Conservation (phyloP, 1,139 yeast species). For the Wickerhamomyces sp. region DNA sequence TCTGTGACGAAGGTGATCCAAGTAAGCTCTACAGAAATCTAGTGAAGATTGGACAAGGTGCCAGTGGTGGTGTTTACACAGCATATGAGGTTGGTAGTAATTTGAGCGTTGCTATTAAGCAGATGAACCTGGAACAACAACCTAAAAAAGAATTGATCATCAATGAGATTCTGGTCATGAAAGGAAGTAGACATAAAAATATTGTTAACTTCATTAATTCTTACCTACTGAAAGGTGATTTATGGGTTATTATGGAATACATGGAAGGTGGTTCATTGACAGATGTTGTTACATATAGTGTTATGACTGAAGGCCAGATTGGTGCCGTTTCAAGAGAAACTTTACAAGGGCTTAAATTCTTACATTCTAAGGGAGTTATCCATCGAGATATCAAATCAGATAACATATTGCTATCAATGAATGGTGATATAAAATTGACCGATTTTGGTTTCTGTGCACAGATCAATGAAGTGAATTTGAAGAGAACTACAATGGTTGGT, state of each 20-base stretch:
- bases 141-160: constrained; percentile 94
- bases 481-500: constrained; percentile 98
- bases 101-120: constrained; percentile 84
- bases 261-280: constrained; percentile 98
- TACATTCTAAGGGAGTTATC: constrained; percentile 91
- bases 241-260: constrained; percentile 97
- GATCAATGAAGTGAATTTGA: constrained; percentile 76
- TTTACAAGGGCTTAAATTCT: constrained; percentile 73
- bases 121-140: constrained; percentile 88
- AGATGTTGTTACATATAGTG: constrained; percentile 91
- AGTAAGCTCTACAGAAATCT: constrained; percentile 61
- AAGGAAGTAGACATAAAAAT: constrained; percentile 82
- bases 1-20: constrained; percentile 91
- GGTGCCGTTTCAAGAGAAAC: constrained; percentile 96
- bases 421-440: constrained; percentile 87
- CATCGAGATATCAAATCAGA: constrained; percentile 97
- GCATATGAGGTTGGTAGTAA: constrained; percentile 66
- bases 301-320: constrained; percentile 96
- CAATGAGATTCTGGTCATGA: constrained; percentile 92
- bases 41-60: constrained; percentile 93
- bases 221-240: constrained; percentile 62
- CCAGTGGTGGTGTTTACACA: constrained; percentile 94
- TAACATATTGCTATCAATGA: constrained; percentile 74
- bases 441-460: constrained; percentile 89
- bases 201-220: constrained; percentile 92